Evolutionary conservation across 345 rosid genomes (phyloP).

Genomic region (Anastatica hierochuntica): DNA sequence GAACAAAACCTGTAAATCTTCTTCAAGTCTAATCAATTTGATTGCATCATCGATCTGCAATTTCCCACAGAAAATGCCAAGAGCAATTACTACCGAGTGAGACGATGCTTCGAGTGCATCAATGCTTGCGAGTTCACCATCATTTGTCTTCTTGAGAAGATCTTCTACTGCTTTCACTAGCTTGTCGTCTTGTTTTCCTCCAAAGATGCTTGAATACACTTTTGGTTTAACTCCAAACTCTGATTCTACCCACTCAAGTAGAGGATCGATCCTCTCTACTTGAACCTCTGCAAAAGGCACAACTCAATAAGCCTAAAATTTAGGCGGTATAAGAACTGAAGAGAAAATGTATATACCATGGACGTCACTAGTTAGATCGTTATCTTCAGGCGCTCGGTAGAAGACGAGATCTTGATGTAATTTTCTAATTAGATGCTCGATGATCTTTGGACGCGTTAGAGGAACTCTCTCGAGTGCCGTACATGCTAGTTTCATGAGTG

Average conservation of each 20-base stretch:
- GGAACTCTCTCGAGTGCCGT: constrained; percentile 96
- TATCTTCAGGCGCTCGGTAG: constrained; percentile 70
- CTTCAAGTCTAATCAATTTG: constrained; percentile 85
- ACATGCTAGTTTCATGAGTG: constrained; percentile 95
- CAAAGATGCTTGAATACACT: constrained; percentile 66
- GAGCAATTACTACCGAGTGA: constrained; percentile 64
- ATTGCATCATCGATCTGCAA: constrained; percentile 81
- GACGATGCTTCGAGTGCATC: constrained; percentile 88
- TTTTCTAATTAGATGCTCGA: constrained; percentile 53
- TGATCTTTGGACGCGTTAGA: constrained; percentile 56
- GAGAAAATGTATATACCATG: constrained; percentile 40
- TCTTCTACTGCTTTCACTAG: constrained; percentile 54
- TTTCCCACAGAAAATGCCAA: constrained; percentile 58
- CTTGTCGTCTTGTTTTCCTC: constrained; percentile 82
- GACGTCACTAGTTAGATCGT: constrained; percentile 42
- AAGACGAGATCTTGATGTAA: constrained; percentile 79
- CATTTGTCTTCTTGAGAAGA: constrained; percentile 48
- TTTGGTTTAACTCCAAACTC: constrained; percentile 75
- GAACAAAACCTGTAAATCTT: constrained; percentile 77
- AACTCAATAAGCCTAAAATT: not conserved
- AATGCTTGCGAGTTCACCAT: constrained; percentile 79
- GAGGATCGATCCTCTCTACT: constrained; percentile 79
- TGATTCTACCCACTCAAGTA: constrained; percentile 73
- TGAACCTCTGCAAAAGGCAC: constrained; percentile 44
- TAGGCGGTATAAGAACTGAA: not conserved